A percentile compares a stretch with the other conserved stretches of the same genome.
These are phyloP conservation scores for Botrytis fragariae DNA, from an alignment of 2,329 filamentous ascomycete species.

Conservation along the genomic window DNA sequence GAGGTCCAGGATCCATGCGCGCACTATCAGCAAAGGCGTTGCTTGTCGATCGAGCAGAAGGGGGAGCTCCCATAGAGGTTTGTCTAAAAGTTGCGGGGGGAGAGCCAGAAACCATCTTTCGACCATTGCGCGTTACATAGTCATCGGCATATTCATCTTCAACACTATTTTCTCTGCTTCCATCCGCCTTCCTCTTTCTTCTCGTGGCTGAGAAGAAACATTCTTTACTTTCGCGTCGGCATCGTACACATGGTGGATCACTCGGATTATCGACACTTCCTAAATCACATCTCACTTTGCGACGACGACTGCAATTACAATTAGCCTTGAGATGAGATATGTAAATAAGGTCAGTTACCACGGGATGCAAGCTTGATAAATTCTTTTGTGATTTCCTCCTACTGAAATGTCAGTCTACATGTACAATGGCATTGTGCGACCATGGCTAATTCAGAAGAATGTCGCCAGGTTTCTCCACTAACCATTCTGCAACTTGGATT, in stretches of 20 bases:
- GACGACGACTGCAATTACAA: slow-evolving; percentile 41
- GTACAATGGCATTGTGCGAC: slow-evolving; percentile 10
- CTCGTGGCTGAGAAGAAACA: slow-evolving; percentile 96
- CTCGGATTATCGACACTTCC: slow-evolving; percentile 86
- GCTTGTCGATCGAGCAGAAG: slow-evolving; percentile 34
- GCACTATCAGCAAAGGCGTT: slow-evolving; percentile 25
- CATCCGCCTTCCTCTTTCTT: slow-evolving; percentile 80
- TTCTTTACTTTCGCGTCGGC: slow-evolving; percentile 90
- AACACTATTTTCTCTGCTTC: slow-evolving; percentile 49
- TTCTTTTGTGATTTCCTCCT: slow-evolving; percentile 19
- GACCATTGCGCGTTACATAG: slow-evolving; percentile 69
- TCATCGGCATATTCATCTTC: slow-evolving; percentile 49
- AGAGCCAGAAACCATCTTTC: slow-evolving; percentile 59
- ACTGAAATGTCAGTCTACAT: slow-evolving; percentile 3
- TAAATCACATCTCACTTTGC: slow-evolving; percentile 57
- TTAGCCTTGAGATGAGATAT: not conserved
- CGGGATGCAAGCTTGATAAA: slow-evolving; percentile 48
- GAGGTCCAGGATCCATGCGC: slow-evolving; percentile 41
- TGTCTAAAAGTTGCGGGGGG: slow-evolving; percentile 37
- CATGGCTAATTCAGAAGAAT: not conserved
- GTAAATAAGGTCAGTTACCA: slow-evolving; percentile 32
- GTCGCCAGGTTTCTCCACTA: not conserved
- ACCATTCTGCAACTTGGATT: slow-evolving; percentile 16
- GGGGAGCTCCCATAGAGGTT: slow-evolving; percentile 39
- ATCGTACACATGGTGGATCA: slow-evolving; percentile 90